Percentiles rank a stretch among this genome's conserved stretches.
Evolutionary conservation across 2,329 filamentous ascomycete species (phyloP).

Genomic region (Paraphoma chrysanthemicola): DNA sequence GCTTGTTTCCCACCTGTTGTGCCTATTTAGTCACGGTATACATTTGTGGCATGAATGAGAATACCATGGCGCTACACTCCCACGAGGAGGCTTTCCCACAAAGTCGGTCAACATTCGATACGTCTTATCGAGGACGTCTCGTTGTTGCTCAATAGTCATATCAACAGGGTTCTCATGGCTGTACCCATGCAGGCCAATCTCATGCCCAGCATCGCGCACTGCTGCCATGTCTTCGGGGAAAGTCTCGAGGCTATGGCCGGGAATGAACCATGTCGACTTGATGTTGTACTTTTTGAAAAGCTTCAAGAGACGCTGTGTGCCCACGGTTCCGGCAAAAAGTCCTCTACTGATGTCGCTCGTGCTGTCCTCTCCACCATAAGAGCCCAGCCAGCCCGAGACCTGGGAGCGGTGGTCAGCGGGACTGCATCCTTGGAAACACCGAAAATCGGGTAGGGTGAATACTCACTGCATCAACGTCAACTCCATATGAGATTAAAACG

Average conservation of each 20-base stretch:
- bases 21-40: slow-evolving; percentile 45
- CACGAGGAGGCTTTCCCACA: slow-evolving; percentile 71
- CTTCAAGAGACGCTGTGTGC: slow-evolving; percentile 71
- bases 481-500: slow-evolving; percentile 67
- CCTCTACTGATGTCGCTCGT: slow-evolving; percentile 74
- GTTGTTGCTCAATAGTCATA: slow-evolving; percentile 76
- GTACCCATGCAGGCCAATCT: slow-evolving; percentile 72
- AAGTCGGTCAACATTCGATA: slow-evolving; percentile 75
- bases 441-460: too few species aligned
- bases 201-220: slow-evolving; percentile 67
- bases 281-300: slow-evolving; percentile 76
- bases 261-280: slow-evolving; percentile 72
- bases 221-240: slow-evolving; percentile 67
- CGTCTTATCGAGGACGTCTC: slow-evolving; percentile 77
- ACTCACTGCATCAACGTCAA: slow-evolving; percentile 70
- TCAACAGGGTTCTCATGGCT: slow-evolving; percentile 73
- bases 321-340: slow-evolving; percentile 73
- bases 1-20: slow-evolving; percentile 67
- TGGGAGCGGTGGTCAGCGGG: too few species aligned
- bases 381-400: slow-evolving; percentile 73
- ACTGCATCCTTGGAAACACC: too few species aligned
- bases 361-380: slow-evolving; percentile 75
- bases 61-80: slow-evolving; percentile 73
- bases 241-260: slow-evolving; percentile 66
- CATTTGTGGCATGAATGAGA: neutral